These are phyloP conservation scores for Uronychia setigera DNA, from an alignment of 73 alveolate genomes.

Conservation along the genomic window DNA sequence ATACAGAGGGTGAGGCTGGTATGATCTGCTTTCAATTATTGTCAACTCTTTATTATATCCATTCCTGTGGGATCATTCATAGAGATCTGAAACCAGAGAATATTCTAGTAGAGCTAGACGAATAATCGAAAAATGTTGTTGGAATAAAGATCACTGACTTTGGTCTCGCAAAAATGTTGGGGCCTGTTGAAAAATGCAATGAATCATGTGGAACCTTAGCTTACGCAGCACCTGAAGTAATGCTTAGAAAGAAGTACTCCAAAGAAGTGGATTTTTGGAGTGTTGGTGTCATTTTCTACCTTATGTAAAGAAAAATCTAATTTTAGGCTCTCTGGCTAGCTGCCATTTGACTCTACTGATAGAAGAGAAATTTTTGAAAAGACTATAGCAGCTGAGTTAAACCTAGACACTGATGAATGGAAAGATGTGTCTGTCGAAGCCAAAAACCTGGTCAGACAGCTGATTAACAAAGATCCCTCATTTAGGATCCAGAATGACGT, in stretches of 20 bases:
- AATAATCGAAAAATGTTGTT: neutral
- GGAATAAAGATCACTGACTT: slow-evolving; percentile 70
- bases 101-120: slow-evolving; percentile 70
- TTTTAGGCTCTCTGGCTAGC: neutral
- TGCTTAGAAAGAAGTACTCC: slow-evolving; percentile 60
- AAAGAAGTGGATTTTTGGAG: slow-evolving; percentile 78
- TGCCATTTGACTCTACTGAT: neutral
- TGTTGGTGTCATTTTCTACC: slow-evolving; percentile 59
- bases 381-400: neutral
- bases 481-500: neutral
- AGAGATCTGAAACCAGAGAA: slow-evolving; percentile 86
- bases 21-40: slow-evolving; percentile 56
- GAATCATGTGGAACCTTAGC: slow-evolving; percentile 62
- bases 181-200: slow-evolving; percentile 68
- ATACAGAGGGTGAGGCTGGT: slow-evolving; percentile 70
- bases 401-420: neutral
- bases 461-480: neutral
- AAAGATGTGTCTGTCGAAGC: neutral
- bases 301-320: neutral
- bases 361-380: neutral
- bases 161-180: slow-evolving; percentile 74
- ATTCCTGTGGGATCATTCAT: slow-evolving; percentile 79
- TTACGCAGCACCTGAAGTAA: slow-evolving; percentile 30
- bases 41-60: slow-evolving; percentile 74
- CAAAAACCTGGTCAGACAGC: neutral